Base-by-base conservation (phyloP, 768 basidiomycete genomes). In the Lepiota brunneoincarnata region DNA sequence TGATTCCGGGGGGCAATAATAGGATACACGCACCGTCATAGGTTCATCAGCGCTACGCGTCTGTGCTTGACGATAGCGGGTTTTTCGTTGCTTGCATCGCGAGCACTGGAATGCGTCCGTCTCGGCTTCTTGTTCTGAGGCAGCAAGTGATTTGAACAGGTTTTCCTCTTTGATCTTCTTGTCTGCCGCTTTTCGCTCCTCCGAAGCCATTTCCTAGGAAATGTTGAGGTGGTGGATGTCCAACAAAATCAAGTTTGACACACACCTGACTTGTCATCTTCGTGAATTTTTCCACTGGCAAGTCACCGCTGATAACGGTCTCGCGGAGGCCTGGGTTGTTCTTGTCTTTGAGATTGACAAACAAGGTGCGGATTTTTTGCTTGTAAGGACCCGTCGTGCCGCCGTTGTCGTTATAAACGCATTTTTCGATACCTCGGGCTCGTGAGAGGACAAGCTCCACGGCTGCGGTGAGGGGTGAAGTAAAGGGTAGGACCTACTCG, bases 31-130 rank as follows among this genome's bases (percentile, higher is more conserved):
- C 67, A 91, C 89, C 2, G 96, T 98, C 95, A 98, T 98, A 20
- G 96, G 95, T 72, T 98, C 97, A 73, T 98, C 97, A 6, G 97
- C 96, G 65, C 91, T 93, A 51, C 97, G 82, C 6, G 97, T 99
- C 68, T 99, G 97, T 62, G 93, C 92, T 75, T 98, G 94, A 60
- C 92, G 88, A 63, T 97, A 98, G 41, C 88, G 82, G 63, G 92
- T 91, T 73, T 93, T 92, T 63, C 89, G 75, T 81, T 95, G 89
- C 63, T 94, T 95, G 84, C 97, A 99, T 61, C 91, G 81, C 9
- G 84, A 80, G 65, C 97, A 99, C 67, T 98, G 93, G 89, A 99
- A 99, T 2, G 92, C 95, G 59, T 94, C 92, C 1, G 97, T 99
- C 69, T 98, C 97, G 12, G 95, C 93, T 69, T 94, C 83, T 59